Percentiles rank a stretch among this genome's conserved stretches.
These are phyloP conservation scores for Monosporascus sp. DNA, from an alignment of 2,329 filamentous ascomycete genomes.

Conservation along the genomic window DNA sequence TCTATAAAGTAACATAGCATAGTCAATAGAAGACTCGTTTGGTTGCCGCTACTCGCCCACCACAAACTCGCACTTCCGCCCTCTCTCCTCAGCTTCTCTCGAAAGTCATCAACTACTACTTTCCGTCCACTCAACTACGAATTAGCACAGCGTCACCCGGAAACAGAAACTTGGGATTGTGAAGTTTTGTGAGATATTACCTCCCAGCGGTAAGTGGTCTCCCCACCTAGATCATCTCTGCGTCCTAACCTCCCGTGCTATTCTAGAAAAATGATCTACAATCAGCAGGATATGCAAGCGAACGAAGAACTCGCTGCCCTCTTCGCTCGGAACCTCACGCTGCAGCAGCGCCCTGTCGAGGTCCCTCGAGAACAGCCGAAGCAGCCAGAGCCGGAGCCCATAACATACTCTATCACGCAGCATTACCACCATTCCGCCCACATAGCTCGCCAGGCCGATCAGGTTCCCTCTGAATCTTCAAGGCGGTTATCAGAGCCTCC, in stretches of 20 bases:
- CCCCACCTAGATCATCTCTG: neutral
- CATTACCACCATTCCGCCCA: slow-evolving; percentile 83
- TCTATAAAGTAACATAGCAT: slow-evolving; percentile 39
- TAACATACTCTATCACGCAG: slow-evolving; percentile 70
- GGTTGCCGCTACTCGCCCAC: slow-evolving; percentile 17
- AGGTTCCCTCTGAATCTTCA: slow-evolving; percentile 28
- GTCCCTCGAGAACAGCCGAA: slow-evolving; percentile 24
- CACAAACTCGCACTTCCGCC: slow-evolving; percentile 6
- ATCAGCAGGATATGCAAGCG: slow-evolving; percentile 51
- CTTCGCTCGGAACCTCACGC: slow-evolving; percentile 69
- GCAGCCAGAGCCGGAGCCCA: slow-evolving; percentile 33
- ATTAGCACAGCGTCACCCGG: neutral
- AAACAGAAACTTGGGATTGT: neutral
- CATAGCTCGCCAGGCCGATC: slow-evolving; percentile 37
- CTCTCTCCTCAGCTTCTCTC: slow-evolving; percentile 7
- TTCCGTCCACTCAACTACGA: neutral
- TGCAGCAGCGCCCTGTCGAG: slow-evolving; percentile 39
- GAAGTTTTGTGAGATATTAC: neutral
- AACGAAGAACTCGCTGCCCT: slow-evolving; percentile 79
- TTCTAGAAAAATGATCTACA: slow-evolving; percentile 31
- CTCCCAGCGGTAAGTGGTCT: slow-evolving; percentile 2
- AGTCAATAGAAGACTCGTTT: slow-evolving; percentile 43
- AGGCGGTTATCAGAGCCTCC: slow-evolving; percentile 47
- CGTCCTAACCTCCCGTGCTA: slow-evolving; percentile 10
- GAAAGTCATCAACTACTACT: slow-evolving; percentile 1